phyloP scores from a whole-genome alignment of 2,329 filamentous ascomycete species.

The Botrytis byssoidea region DNA sequence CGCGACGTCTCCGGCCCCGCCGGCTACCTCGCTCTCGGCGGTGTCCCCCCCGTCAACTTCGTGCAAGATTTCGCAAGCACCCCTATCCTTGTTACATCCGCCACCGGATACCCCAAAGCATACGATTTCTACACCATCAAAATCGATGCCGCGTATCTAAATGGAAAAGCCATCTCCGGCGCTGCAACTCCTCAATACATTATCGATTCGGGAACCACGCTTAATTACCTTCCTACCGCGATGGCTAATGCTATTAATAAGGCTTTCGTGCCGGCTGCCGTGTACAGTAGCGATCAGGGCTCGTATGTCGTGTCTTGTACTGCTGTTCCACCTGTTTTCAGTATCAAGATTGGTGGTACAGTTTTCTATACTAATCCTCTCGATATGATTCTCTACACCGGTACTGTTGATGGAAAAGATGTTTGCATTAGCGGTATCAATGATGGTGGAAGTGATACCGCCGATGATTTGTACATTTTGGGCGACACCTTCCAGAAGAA shows the following conservation, averaged over 20 bases:
- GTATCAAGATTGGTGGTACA: slow-evolving; percentile 42
- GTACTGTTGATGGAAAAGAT: slow-evolving; percentile 26
- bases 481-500: slow-evolving; percentile 51
- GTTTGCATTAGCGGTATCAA: slow-evolving; percentile 41
- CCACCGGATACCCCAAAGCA: slow-evolving; percentile 14
- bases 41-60: slow-evolving; percentile 46
- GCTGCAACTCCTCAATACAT: slow-evolving; percentile 26
- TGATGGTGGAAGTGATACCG: slow-evolving; percentile 35
- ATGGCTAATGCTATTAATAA: slow-evolving; percentile 43
- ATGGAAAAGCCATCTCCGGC: slow-evolving; percentile 14
- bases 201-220: slow-evolving; percentile 46
- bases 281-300: slow-evolving; percentile 35
- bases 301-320: slow-evolving; percentile 45
- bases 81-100: slow-evolving; percentile 31
- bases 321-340: slow-evolving; percentile 43
- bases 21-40: slow-evolving; percentile 50
- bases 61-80: slow-evolving; percentile 27
- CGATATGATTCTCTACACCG: slow-evolving; percentile 37
- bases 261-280: slow-evolving; percentile 45
- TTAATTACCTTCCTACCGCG: slow-evolving; percentile 43
- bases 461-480: slow-evolving; percentile 41
- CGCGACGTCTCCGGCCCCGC: slow-evolving; percentile 38
- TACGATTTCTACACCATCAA: slow-evolving; percentile 33
- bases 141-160: slow-evolving; percentile 21
- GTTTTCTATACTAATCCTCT: slow-evolving; percentile 37